Conservation (phyloP, 164 flowering plant species). For the Magnolia sinica region DNA sequence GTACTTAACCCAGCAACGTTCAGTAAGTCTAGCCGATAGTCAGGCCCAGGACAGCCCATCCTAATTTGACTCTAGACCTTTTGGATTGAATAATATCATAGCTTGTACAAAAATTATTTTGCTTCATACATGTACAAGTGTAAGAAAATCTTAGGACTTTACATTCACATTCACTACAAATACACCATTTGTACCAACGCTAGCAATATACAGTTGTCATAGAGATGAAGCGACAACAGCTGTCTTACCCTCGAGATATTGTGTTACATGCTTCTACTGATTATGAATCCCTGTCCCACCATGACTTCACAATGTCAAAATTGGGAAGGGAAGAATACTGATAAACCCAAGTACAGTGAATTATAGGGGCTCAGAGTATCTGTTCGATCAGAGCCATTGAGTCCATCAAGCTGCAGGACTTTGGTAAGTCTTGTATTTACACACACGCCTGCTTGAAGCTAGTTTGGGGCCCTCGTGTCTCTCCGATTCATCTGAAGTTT, state of each 20-base stretch:
- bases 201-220: not conserved
- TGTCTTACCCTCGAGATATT: not conserved
- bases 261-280: not conserved
- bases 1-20: too few species aligned
- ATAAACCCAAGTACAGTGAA: not conserved
- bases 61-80: too few species aligned
- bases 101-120: too few species aligned
- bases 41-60: too few species aligned
- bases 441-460: conserved; percentile 4
- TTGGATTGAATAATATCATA: too few species aligned
- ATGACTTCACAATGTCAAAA: not conserved
- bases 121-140: too few species aligned
- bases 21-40: too few species aligned
- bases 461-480: conserved; percentile 25
- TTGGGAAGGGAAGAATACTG: not conserved
- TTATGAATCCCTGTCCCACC: not conserved
- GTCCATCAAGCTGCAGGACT: not conserved
- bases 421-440: not conserved
- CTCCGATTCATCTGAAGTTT: conserved; percentile 47
- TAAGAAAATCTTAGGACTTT: too few species aligned
- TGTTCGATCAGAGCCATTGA: not conserved
- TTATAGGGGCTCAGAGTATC: not conserved
- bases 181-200: not conserved
- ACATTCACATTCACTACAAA: too few species aligned
- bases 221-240: not conserved